These are phyloP conservation scores for Pythium aphanidermatum DNA, from an alignment of 352 stramenopile genomes.

Conservation along the genomic window DNA sequence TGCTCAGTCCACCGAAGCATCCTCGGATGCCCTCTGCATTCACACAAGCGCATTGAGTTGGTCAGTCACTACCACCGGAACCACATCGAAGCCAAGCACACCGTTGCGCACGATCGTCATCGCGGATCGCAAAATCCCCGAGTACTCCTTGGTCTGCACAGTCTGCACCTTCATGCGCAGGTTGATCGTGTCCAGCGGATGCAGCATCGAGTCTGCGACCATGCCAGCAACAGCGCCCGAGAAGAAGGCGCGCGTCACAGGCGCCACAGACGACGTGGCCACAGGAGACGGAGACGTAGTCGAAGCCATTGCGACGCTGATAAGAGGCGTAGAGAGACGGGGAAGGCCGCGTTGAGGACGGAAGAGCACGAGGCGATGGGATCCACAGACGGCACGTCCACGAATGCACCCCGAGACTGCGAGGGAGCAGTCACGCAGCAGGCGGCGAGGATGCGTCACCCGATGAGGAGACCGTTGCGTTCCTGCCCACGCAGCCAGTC, in stretches of 20 bases:
- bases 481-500: no score
- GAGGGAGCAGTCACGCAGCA: not conserved
- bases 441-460: not conserved
- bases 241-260: slow-evolving; percentile 51
- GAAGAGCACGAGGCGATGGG: not conserved
- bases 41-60: not conserved
- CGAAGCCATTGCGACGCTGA: not conserved
- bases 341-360: not conserved
- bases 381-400: slow-evolving; percentile 1
- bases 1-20: slow-evolving; percentile 66
- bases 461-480: not conserved
- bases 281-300: slow-evolving; percentile 5
- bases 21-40: slow-evolving; percentile 51
- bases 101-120: slow-evolving; percentile 59
- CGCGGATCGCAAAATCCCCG: slow-evolving; percentile 47
- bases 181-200: slow-evolving; percentile 80
- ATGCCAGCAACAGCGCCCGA: slow-evolving; percentile 66
- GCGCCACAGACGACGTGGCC: slow-evolving; percentile 24
- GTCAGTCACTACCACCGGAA: not conserved
- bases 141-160: slow-evolving; percentile 45
- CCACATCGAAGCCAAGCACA: not conserved
- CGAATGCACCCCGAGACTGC: not conserved
- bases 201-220: slow-evolving; percentile 68
- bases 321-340: not conserved
- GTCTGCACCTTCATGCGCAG: slow-evolving; percentile 80